These are phyloP conservation scores for Diaporthe vaccinii DNA, from an alignment of 2,329 filamentous ascomycete species.

Conservation along the genomic window DNA sequence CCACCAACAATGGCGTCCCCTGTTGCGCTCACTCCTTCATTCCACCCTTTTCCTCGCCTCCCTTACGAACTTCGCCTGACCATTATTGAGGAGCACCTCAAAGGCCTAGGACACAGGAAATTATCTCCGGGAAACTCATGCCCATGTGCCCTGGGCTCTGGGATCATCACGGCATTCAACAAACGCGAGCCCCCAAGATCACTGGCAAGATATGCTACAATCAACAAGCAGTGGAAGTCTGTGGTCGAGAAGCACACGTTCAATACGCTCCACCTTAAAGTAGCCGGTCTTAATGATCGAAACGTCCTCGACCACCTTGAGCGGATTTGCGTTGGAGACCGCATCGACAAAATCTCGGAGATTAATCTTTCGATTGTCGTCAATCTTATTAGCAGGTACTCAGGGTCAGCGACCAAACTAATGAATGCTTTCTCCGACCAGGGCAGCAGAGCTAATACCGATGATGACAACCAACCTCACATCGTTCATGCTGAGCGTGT, in stretches of 20 bases:
- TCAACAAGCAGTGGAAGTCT: not conserved
- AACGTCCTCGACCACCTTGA: not conserved
- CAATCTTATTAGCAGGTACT: too few relatives aligned
- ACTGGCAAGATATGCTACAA: not conserved
- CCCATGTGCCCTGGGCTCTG: too few relatives aligned
- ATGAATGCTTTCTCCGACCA: accelerated
- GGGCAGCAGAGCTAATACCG: too few relatives aligned
- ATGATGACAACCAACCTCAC: accelerated
- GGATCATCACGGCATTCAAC: too few relatives aligned
- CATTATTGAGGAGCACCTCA: not conserved
- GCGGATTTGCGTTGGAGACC: not conserved
- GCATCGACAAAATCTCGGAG: not conserved
- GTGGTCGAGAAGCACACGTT: not conserved
- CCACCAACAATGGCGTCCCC: not conserved
- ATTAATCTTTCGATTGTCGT: not conserved
- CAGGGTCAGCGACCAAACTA: too few relatives aligned
- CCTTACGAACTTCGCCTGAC: not conserved
- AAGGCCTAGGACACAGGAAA: not conserved
- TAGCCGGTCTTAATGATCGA: accelerated
- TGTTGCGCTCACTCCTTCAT: not conserved
- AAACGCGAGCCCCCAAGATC: too few relatives aligned
- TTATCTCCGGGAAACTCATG: not conserved
- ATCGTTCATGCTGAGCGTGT: not conserved
- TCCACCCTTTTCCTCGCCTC: not conserved
- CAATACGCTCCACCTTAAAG: accelerated